Evolutionary conservation across 2,329 filamentous ascomycete genomes (phyloP).

Genomic region (Phaeosphaeriaceae sp.): DNA sequence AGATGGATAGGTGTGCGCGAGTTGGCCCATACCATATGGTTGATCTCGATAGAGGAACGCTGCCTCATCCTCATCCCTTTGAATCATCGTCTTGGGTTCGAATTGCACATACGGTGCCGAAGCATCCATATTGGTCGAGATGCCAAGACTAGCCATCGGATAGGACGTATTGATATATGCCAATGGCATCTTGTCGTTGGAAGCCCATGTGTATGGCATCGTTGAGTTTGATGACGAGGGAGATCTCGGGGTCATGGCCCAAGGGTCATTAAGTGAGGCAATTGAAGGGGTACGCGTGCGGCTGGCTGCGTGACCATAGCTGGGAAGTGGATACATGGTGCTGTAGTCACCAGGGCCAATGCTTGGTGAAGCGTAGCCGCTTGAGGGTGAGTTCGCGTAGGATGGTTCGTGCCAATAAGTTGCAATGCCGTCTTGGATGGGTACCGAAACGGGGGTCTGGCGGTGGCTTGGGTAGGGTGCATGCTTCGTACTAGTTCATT

Average conservation of each 20-base stretch:
- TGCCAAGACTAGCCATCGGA: conserved; percentile 31
- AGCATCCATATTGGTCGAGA: conserved; percentile 24
- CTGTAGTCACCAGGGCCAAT: conserved; percentile 33
- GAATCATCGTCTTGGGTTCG: conserved; percentile 40
- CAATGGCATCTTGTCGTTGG: conserved; percentile 38
- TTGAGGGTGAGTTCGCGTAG: conserved; percentile 45
- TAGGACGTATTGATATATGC: conserved; percentile 36
- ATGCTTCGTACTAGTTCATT: conserved; percentile 28
- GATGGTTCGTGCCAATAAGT: conserved; percentile 31
- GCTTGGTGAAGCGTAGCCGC: conserved; percentile 43
- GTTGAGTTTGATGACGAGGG: conserved; percentile 46
- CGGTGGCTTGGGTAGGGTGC: not conserved
- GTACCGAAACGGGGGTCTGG: not conserved
- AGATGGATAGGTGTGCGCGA: conserved; percentile 41
- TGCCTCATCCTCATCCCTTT: conserved; percentile 48
- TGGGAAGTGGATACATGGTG: conserved; percentile 38
- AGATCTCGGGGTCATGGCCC: conserved; percentile 42
- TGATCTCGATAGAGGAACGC: conserved; percentile 45
- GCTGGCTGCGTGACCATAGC: conserved; percentile 31
- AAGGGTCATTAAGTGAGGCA: conserved; percentile 45
- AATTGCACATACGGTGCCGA: conserved; percentile 37
- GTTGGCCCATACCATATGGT: conserved; percentile 48
- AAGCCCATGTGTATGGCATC: conserved; percentile 40
- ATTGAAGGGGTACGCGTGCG: conserved; percentile 49
- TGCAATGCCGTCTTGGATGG: conserved; percentile 21